Evolutionary conservation across 2,329 filamentous ascomycete species (phyloP).

Genomic region (Alternaria incomplexa): DNA sequence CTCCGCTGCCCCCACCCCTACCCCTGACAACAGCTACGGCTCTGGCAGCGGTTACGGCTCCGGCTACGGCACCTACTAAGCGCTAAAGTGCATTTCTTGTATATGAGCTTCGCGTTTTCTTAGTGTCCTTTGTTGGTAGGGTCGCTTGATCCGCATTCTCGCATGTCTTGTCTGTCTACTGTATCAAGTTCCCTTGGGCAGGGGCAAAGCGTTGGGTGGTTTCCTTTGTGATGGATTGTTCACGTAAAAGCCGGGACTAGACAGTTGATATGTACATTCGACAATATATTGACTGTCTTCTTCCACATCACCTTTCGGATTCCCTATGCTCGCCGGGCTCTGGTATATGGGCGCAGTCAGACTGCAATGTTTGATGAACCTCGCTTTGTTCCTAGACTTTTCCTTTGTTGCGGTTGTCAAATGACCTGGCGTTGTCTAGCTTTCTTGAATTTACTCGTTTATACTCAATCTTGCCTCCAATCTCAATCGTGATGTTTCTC

Average conservation of each 20-base stretch:
- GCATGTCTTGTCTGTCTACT: conserved; percentile 30
- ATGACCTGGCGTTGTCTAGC: neutral
- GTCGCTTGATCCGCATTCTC: conserved; percentile 34
- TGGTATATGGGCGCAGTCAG: neutral
- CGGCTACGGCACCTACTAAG: conserved; percentile 34
- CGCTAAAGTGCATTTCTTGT: conserved; percentile 9
- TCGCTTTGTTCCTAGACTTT: conserved; percentile 10
- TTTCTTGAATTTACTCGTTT: neutral
- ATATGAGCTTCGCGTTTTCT: conserved; percentile 27
- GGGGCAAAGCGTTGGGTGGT: conserved; percentile 20
- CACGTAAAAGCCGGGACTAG: conserved; percentile 8
- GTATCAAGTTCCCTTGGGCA: conserved; percentile 29
- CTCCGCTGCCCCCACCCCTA: conserved; percentile 17
- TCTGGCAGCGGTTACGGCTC: conserved; percentile 22
- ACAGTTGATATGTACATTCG: conserved; percentile 19
- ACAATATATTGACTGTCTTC: conserved; percentile 33
- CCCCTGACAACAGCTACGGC: conserved; percentile 6
- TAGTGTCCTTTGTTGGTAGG: conserved; percentile 17
- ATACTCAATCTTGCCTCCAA: neutral
- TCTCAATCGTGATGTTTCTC: neutral
- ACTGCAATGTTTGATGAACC: neutral
- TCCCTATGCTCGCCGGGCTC: neutral
- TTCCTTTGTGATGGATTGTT: conserved; percentile 23
- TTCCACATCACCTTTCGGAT: neutral
- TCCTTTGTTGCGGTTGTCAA: conserved; percentile 12